These are phyloP conservation scores for Penicillium sp. DNA, from an alignment of 2,329 filamentous ascomycete genomes.

Conservation along the genomic window DNA sequence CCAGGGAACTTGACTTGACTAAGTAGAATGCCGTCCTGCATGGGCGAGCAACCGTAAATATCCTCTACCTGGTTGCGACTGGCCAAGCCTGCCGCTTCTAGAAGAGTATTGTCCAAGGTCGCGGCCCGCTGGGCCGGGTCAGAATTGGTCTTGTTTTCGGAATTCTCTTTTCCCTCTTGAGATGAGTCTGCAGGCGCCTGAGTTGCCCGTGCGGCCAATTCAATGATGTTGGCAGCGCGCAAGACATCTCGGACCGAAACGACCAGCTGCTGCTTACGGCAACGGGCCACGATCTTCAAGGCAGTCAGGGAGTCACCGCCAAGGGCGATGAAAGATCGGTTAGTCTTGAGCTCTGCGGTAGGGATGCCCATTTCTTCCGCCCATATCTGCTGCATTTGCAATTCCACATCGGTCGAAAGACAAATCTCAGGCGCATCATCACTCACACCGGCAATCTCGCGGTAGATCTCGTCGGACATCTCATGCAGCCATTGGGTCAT, in stretches of 20 bases:
- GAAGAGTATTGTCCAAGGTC: not conserved
- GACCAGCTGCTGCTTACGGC: not conserved
- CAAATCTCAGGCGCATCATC: not conserved
- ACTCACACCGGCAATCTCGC: not conserved
- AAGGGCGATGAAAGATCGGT: conserved; percentile 1
- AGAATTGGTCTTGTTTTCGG: not conserved
- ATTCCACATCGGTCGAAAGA: not conserved
- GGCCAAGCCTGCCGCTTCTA: not conserved
- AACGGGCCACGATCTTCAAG: conserved; percentile 1
- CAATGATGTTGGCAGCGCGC: not conserved
- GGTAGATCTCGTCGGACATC: conserved; percentile 1
- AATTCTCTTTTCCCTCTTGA: not conserved
- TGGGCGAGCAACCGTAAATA: conserved; percentile 15
- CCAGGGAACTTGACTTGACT: conserved; percentile 12
- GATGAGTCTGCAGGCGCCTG: not conserved
- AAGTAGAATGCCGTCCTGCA: conserved; percentile 15
- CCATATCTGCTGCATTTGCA: not conserved
- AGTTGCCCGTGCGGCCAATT: not conserved
- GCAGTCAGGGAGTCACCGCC: conserved; percentile 1
- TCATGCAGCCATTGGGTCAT: conserved; percentile 1
- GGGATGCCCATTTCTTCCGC: not conserved
- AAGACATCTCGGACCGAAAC: not conserved
- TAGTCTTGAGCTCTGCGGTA: not conserved
- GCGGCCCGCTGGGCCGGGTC: not conserved
- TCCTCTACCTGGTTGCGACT: conserved; percentile 4